phyloP scores from a whole-genome alignment of 2,329 filamentous ascomycete species.

The Colletotrichum plurivorum region DNA sequence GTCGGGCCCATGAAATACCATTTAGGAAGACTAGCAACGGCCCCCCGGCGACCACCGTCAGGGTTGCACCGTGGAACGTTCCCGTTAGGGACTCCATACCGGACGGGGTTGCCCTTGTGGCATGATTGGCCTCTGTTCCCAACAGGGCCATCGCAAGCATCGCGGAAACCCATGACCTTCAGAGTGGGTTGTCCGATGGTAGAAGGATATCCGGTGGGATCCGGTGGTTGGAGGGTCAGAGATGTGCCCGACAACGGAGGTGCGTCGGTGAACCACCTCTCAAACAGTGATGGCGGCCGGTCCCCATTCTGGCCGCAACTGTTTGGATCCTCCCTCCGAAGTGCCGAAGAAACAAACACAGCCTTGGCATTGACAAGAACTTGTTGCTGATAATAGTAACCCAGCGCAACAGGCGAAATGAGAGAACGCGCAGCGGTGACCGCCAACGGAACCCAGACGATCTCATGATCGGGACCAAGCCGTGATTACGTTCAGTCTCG shows the following conservation, averaged over 20 bases:
- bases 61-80: constrained; percentile 36
- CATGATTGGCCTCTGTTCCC: constrained; percentile 3
- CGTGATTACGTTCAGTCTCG: constrained; percentile 21
- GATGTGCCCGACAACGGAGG: constrained; percentile 23
- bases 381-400: constrained; percentile 18
- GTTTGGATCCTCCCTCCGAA: constrained; percentile 18
- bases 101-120: constrained; percentile 15
- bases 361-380: background rate
- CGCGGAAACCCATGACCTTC: constrained; percentile 11
- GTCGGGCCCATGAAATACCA: constrained; percentile 1
- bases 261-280: constrained; percentile 19
- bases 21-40: constrained; percentile 12
- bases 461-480: constrained; percentile 29
- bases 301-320: constrained; percentile 11
- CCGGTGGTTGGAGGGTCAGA: constrained; percentile 12
- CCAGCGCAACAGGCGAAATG: constrained; percentile 23
- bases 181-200: background rate
- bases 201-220: constrained; percentile 1
- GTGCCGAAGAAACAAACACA: constrained; percentile 32
- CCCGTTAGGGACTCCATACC: constrained; percentile 10
- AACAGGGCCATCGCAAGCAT: constrained; percentile 4
- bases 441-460: constrained; percentile 21
- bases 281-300: background rate
- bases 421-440: constrained; percentile 8
- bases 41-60: constrained; percentile 30